Base-by-base conservation (phyloP, 192 early-diverging fungal genomes). In the Dimargaris cristalligena region DNA sequence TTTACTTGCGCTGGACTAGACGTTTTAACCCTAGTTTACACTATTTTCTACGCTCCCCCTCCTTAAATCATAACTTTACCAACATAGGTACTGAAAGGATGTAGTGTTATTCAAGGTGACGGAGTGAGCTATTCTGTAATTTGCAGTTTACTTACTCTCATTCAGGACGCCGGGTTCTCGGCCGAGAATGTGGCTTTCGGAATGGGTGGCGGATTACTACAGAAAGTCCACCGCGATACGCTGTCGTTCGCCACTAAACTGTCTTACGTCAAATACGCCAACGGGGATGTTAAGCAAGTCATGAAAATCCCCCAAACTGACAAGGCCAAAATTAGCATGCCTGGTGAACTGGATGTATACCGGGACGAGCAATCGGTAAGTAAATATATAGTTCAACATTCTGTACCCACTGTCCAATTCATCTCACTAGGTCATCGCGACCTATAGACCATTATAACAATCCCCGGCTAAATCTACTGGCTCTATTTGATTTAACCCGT, bases 241-340 rank as follows among this genome's bases (percentile, higher is more conserved):
- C 79, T 88, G 82, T 83, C 79, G 49, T 85, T 88, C 70, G 90
- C 90, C 0, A 80, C 86, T n/a, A 93, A 93, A 71, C 69, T 93
- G 29, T 77, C 65, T 60, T 70, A 79, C 26, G 74, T 93, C 38
- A 75, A 71, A 0, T 83, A 89, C 60, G 61, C 33, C 11, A 83
- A 87, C 65, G 90, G 87, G 16, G 64, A 60, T 16, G 60, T 63
- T 23, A 63, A 86, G 63, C 81, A 89, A 60, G 80, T 90, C 6
- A 93, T 93, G 90, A 93, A 93, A 66, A 81, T 78, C 45, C 90
- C 90, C 25, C 85, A 85, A 60, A 75, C 76, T 2, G 90, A 82
- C 22, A 57, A 75, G 0, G 68, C 64, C 26, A 93, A 93, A 63
- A 72, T 77, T 44, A 86, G 83, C 66, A 65, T 93, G 35, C 90